Percentiles rank a stretch among this genome's conserved stretches.
phyloP scores from a whole-genome alignment of 2,329 filamentous ascomycete genomes.

The Fusarium tupiense region DNA sequence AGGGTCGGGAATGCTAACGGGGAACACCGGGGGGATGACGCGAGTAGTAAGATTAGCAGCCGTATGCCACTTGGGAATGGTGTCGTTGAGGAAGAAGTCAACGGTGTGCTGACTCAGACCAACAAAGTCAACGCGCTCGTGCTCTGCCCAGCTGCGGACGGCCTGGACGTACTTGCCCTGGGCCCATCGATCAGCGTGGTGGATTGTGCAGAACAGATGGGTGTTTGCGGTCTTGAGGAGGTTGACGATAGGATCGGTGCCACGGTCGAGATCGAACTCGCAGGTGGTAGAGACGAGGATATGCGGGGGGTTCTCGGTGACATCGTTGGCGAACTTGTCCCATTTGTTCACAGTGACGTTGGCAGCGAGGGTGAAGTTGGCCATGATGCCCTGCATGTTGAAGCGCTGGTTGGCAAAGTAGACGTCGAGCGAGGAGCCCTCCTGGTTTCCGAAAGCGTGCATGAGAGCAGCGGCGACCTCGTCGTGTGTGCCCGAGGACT shows the following conservation, averaged over 20 bases:
- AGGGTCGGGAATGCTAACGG: conserved; percentile 31
- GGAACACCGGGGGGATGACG: conserved; percentile 42
- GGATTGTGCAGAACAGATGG: conserved; percentile 42
- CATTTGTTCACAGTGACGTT: conserved; percentile 26
- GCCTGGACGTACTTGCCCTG: conserved; percentile 35
- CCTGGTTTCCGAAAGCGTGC: conserved; percentile 39
- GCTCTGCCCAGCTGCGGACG: conserved; percentile 31
- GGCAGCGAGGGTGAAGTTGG: conserved; percentile 38
- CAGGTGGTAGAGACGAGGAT: conserved; percentile 45
- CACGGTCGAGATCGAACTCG: conserved; percentile 40
- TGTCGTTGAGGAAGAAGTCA: conserved; percentile 38
- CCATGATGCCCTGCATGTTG: conserved; percentile 41
- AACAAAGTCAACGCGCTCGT: conserved; percentile 40
- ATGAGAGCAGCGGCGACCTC: conserved; percentile 43
- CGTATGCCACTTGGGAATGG: conserved; percentile 35
- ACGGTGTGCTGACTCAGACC: conserved; percentile 42
- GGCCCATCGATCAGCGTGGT: conserved; percentile 43
- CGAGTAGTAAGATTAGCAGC: conserved; percentile 28
- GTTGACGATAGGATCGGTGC: conserved; percentile 25
- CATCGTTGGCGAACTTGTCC: conserved; percentile 25
- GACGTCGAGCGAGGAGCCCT: conserved; percentile 32
- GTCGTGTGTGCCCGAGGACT: conserved; percentile 43
- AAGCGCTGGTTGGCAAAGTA: conserved; percentile 41
- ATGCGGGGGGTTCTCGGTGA: conserved; percentile 30
- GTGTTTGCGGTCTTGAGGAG: conserved; percentile 36